Conservation (phyloP, 257 asterid genomes). For the Pogostemon cablin region DNA sequence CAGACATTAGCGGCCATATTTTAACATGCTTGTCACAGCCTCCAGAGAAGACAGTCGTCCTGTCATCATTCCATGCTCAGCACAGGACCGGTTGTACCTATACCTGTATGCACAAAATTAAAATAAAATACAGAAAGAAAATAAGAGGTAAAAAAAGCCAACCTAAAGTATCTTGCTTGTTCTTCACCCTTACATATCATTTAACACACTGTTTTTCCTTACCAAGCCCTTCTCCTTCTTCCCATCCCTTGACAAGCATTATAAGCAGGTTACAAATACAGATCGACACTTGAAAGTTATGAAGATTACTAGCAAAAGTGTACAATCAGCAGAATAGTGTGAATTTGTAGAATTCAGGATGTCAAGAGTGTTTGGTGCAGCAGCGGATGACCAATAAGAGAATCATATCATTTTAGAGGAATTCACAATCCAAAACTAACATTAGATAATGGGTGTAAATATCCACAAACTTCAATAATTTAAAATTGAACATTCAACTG, state of each 20-base stretch:
- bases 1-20: constrained; percentile 91
- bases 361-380: too few species aligned
- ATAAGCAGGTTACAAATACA: constrained; percentile 9
- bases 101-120: constrained; percentile 49
- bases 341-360: too few species aligned
- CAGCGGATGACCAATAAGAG: too few species aligned
- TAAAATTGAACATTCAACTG: too few species aligned
- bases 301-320: too few species aligned
- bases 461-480: too few species aligned
- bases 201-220: constrained; percentile 96
- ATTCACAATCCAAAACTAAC: too few species aligned
- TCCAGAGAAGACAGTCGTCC: constrained; percentile 93
- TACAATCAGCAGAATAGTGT: too few species aligned
- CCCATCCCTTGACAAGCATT: constrained; percentile 78
- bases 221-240: constrained; percentile 99
- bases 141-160: constrained; percentile 17
- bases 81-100: constrained; percentile 93
- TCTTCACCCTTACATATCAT: constrained; percentile 83
- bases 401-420: too few species aligned
- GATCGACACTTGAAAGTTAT: not conserved
- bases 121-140: not conserved
- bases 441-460: too few species aligned
- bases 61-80: constrained; percentile 97
- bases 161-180: constrained; percentile 92
- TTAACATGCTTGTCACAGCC: constrained; percentile 98